These are phyloP conservation scores for Rubia tinctorum DNA, from an alignment of 305 asterid genomes.

Conservation along the genomic window DNA sequence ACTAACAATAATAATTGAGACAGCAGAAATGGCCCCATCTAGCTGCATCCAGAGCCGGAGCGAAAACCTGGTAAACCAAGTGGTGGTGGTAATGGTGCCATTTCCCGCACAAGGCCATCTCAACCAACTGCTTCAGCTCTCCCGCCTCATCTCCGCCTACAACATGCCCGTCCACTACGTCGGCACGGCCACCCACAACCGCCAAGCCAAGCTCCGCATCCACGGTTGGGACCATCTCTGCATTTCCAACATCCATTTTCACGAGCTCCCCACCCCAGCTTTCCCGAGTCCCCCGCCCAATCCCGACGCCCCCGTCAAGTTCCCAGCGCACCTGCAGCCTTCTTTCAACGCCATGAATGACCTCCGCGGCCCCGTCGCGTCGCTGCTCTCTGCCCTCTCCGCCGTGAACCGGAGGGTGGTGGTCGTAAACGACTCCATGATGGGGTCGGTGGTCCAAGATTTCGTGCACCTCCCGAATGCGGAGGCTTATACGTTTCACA, in stretches of 20 bases:
- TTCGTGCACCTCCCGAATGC: neutral
- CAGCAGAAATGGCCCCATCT: neutral
- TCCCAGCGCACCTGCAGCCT: neutral
- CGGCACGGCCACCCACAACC: neutral
- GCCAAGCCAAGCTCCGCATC: neutral
- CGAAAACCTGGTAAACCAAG: neutral
- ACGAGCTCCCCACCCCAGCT: neutral
- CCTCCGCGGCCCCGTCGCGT: neutral
- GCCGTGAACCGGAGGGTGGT: neutral
- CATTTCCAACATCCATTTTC: neutral
- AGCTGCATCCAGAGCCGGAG: neutral
- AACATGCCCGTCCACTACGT: neutral
- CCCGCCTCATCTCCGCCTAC: slow-evolving; percentile 1
- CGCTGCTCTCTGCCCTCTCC: neutral
- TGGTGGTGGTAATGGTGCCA: neutral
- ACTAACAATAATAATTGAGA: neutral
- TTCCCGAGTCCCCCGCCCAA: neutral
- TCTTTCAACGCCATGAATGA: neutral
- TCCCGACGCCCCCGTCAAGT: neutral
- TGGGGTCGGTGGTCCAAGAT: neutral
- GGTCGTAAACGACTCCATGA: neutral
- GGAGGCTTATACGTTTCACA: neutral
- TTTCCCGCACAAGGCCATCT: neutral
- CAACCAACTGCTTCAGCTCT: neutral
- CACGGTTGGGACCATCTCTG: neutral